Conservation (phyloP, 768 basidiomycete genomes). For the Kwoniella sp. region DNA sequence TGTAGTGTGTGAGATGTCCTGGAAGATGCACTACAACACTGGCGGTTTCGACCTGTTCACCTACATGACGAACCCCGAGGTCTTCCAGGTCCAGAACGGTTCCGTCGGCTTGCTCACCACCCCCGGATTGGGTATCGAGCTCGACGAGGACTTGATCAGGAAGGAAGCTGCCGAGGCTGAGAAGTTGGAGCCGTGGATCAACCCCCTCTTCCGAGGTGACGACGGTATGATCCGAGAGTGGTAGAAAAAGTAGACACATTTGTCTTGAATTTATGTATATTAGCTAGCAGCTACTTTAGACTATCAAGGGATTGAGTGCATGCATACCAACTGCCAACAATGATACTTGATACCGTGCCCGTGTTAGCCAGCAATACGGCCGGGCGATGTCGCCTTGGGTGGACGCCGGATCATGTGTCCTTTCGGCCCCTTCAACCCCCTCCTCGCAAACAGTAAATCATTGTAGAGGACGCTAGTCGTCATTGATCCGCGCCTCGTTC, state of each 20-base stretch:
- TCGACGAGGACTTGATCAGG: conserved; percentile 54
- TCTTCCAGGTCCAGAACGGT: conserved; percentile 52
- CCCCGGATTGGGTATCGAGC: conserved; percentile 53
- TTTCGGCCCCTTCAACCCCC: no score
- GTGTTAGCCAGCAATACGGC: no score
- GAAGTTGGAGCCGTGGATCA: conserved; percentile 52
- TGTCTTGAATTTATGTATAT: neutral
- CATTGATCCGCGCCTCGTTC: no score
- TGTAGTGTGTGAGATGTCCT: conserved; percentile 54
- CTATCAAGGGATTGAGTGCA: neutral
- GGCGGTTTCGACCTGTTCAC: conserved; percentile 54
- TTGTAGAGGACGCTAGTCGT: no score
- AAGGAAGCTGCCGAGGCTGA: conserved; percentile 42
- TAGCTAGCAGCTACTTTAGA: conserved; percentile 1
- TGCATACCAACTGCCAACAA: neutral
- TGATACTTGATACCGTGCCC: neutral
- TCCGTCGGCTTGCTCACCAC: conserved; percentile 43
- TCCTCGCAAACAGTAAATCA: no score
- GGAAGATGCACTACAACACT: conserved; percentile 54
- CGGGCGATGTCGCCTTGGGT: no score
- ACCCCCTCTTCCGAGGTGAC: conserved; percentile 52
- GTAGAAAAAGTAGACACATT: conserved; percentile 25
- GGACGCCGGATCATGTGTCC: no score
- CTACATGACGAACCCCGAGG: conserved; percentile 54
- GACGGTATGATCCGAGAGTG: conserved; percentile 53